Conservation (phyloP, 2,329 filamentous ascomycete genomes). For the Calonectria pseudoreteaudii region DNA sequence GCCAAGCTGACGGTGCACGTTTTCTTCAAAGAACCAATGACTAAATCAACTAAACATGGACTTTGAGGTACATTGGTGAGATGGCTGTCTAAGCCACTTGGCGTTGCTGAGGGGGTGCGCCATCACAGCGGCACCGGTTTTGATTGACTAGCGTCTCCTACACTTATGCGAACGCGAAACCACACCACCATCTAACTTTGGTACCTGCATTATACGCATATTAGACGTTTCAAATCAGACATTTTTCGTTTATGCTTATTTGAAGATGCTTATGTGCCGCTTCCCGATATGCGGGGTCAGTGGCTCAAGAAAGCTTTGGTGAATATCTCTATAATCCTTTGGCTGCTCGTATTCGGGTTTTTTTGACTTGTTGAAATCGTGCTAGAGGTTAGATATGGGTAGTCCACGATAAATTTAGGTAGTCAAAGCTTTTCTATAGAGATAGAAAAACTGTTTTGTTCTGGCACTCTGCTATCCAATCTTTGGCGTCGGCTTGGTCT, state of each 20-base stretch:
- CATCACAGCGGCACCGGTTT: not conserved
- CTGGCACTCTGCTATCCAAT: too few species aligned
- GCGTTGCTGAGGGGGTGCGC: not conserved
- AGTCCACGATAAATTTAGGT: too few species aligned
- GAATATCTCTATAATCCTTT: not conserved
- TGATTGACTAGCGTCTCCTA: not conserved
- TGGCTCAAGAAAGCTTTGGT: not conserved
- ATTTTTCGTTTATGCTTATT: not conserved
- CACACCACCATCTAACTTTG: not conserved
- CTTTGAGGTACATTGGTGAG: not conserved
- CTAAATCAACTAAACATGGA: not conserved
- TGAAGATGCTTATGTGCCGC: too few species aligned
- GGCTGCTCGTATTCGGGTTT: too few species aligned
- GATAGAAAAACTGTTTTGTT: too few species aligned
- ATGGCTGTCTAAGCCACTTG: not conserved
- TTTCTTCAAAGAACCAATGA: not conserved
- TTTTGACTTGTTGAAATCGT: not conserved
- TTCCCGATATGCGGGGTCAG: too few species aligned
- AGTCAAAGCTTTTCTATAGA: too few species aligned
- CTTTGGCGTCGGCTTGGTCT: too few species aligned
- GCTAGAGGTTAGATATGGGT: rapidly evolving
- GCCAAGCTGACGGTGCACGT: constrained; percentile 6
- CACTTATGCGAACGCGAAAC: not conserved
- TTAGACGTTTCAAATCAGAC: not conserved
- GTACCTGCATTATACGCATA: not conserved